Percentiles rank a stretch among this genome's conserved stretches.
phyloP scores from a whole-genome alignment of 768 basidiomycete species.

The Leccinum uliginosum region DNA sequence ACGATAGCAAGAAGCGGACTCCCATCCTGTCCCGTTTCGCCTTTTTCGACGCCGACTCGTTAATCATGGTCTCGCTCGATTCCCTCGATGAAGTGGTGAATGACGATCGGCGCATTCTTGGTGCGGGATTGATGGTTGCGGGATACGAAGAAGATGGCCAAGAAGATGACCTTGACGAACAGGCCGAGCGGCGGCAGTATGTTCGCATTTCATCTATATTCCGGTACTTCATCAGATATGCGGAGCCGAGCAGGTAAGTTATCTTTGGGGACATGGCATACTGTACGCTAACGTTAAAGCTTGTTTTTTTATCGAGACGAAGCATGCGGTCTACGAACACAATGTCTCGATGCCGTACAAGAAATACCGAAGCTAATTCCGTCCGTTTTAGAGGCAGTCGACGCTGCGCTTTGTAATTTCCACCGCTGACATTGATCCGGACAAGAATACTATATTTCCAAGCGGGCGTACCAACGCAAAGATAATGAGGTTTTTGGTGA shows the following conservation, averaged over 20 bases:
- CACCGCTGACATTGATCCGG: conserved; percentile 20
- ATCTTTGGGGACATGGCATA: conserved; percentile 1
- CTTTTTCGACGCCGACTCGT: conserved; percentile 52
- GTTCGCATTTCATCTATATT: conserved; percentile 48
- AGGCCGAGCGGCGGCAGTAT: conserved; percentile 32
- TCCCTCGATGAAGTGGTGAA: conserved; percentile 18
- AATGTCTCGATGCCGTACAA: conserved; percentile 35
- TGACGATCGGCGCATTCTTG: conserved; percentile 41
- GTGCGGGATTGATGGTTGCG: conserved; percentile 48
- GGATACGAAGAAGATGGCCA: conserved; percentile 59
- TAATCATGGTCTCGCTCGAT: conserved; percentile 37
- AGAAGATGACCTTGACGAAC: conserved; percentile 43
- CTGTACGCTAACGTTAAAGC: conserved; percentile 31
- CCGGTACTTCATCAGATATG: conserved; percentile 49
- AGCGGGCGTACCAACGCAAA: conserved; percentile 24
- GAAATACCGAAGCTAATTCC: conserved; percentile 39
- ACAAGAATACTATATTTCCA: conserved; percentile 33
- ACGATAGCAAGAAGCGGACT: conserved; percentile 45
- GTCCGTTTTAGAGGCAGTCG: conserved; percentile 46
- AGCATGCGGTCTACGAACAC: conserved; percentile 60
- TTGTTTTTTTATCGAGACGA: conserved; percentile 64
- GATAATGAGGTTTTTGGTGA: conserved; percentile 13
- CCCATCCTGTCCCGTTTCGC: conserved; percentile 54
- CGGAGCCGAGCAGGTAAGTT: conserved; percentile 46
- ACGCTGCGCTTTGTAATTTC: conserved; percentile 48